Evolutionary conservation across 805 yeast genomes (phyloP).

Genomic region (Yarrowia deformans): DNA sequence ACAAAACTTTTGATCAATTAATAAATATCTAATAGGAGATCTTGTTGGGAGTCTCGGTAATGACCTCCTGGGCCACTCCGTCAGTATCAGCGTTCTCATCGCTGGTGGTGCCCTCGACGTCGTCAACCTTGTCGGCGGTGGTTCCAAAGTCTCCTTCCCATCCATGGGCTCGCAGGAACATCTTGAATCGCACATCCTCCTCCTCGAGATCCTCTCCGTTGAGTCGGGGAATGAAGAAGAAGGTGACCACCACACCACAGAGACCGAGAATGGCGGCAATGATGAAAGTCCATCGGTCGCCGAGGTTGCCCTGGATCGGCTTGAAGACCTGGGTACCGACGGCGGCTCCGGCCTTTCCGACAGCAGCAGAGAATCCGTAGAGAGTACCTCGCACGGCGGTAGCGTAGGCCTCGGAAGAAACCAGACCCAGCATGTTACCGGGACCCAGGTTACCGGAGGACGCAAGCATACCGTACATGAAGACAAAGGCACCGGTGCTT

Average conservation of each 20-base stretch:
- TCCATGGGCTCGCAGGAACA: conserved; percentile 64
- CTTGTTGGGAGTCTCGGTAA: not conserved
- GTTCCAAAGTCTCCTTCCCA: conserved; percentile 59
- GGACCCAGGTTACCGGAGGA: conserved; percentile 79
- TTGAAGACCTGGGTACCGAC: conserved; percentile 77
- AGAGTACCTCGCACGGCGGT: conserved; percentile 79
- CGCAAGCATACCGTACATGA: conserved; percentile 77
- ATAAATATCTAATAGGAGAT: conserved; percentile 3
- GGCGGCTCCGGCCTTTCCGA: conserved; percentile 87
- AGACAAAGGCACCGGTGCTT: conserved; percentile 55
- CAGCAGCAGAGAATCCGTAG: conserved; percentile 78
- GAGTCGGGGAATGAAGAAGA: conserved; percentile 70
- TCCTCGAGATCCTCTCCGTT: conserved; percentile 71
- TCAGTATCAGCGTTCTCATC: conserved; percentile 5
- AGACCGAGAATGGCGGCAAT: conserved; percentile 78
- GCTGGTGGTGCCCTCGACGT: not conserved
- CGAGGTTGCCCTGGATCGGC: conserved; percentile 69
- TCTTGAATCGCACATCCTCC: conserved; percentile 69
- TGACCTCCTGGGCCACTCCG: not conserved
- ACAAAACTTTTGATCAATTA: conserved; percentile 14
- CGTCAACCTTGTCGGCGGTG: conserved; percentile 14
- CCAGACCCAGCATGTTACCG: conserved; percentile 75
- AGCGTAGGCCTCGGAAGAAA: conserved; percentile 72
- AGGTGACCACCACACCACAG: conserved; percentile 66
- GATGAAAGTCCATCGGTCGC: conserved; percentile 77